Evolutionary conservation across 345 rosid genomes (phyloP), one percentile per base, ranked within the genome.

Genomic region (Mangifera indica): DNA sequence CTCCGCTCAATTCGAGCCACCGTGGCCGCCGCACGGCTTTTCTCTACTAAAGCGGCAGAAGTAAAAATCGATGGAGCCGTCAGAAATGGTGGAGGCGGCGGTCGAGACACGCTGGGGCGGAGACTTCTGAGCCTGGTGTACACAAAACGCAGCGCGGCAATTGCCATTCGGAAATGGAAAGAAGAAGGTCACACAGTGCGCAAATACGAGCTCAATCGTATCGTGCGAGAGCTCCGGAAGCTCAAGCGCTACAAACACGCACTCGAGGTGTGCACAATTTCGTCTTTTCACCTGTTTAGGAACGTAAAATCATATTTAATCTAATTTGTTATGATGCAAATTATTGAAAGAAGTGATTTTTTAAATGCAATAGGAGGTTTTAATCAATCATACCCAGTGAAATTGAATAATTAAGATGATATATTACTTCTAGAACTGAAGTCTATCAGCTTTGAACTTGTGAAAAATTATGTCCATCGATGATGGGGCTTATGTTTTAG

Each of bases 161-260:
- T 88, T 53, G 72, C 88, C 20, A 84, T 92, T 18, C 78, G 71
- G 77, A 82, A 87, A 80, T 88, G 98, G 97, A 82, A 81, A 60
- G 91, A 89, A 70, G 93, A 89, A 80, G 97, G 96, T n/a, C 85
- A 78, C 61, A 45, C 71, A 34, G 91, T 83, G 21, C 84, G 82
- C 48, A 93, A 95, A 77, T 80, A 93, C 85, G 87, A 91, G 81
- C 96, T 91, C 63, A 88, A 91, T 76, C 88, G 98, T 7, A 81
- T 91, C 46, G 91, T 92, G 17, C 82, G 91, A 45, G 93, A 89
- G 90, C 97, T 95, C 45, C 90, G 99, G 70, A 95, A 88, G 84
- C 71, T 88, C 53, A 87, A 84, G 74, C 98, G 99, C 25, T 87
- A 84, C 81, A 88, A 92, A 74, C 98, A 91, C 82, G 98, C 97